These are phyloP conservation scores for Avicennia marina DNA, from an alignment of 257 asterid genomes.

Conservation along the genomic window DNA sequence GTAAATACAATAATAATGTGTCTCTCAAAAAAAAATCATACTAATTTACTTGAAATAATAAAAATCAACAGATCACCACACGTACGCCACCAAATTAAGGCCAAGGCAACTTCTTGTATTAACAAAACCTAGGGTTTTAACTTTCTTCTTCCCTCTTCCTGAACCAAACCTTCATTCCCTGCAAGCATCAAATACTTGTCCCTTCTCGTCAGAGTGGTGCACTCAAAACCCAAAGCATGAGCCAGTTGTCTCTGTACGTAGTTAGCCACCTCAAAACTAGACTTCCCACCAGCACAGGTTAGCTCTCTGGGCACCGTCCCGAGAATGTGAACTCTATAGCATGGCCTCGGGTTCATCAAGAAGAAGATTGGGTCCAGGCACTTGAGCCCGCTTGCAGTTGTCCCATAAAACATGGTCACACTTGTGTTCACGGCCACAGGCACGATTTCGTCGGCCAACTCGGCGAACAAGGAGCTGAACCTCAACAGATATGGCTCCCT, in stretches of 20 bases:
- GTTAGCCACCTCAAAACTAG: constrained; percentile 82
- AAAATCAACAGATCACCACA: too few species aligned
- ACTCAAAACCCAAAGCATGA: constrained; percentile 74
- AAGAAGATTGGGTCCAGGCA: constrained; percentile 85
- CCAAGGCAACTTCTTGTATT: not conserved
- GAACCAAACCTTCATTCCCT: constrained; percentile 83
- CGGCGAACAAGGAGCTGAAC: constrained; percentile 86
- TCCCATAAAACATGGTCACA: constrained; percentile 85
- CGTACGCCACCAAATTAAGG: too few species aligned
- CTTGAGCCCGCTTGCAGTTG: constrained; percentile 88
- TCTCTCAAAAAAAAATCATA: too few species aligned
- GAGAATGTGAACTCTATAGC: constrained; percentile 40
- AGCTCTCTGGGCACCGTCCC: constrained; percentile 55
- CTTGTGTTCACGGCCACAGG: constrained; percentile 80
- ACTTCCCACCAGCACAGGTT: constrained; percentile 70
- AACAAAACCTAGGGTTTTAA: not conserved
- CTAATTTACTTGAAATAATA: too few species aligned
- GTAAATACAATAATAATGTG: too few species aligned
- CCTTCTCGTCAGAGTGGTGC: constrained; percentile 71
- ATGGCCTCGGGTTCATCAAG: constrained; percentile 76
- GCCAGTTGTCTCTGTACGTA: constrained; percentile 62
- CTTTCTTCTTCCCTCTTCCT: constrained; percentile 7
- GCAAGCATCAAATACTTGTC: constrained; percentile 94
- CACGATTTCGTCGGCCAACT: constrained; percentile 68
- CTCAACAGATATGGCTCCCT: constrained; percentile 82